These are phyloP conservation scores for Mortierella sp. DNA, from an alignment of 371 early-diverging fungal species.

Conservation along the genomic window DNA sequence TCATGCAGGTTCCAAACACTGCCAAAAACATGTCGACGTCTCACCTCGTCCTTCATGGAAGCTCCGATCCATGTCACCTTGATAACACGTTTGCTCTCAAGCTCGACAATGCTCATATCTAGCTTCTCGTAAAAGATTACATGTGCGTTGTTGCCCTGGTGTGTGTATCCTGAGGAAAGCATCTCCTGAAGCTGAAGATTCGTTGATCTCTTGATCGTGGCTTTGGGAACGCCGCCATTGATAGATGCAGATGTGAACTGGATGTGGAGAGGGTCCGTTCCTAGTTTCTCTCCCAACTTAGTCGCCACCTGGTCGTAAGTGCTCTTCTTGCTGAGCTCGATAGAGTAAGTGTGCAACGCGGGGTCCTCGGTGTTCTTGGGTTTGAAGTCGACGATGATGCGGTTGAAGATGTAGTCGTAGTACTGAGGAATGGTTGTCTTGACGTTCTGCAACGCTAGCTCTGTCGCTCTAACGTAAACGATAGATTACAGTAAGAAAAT, in stretches of 20 bases:
- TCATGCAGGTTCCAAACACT: neutral
- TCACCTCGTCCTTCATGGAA: conserved; percentile 63
- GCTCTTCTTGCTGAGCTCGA: conserved; percentile 76
- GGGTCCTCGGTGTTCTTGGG: conserved; percentile 64
- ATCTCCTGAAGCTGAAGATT: conserved; percentile 74
- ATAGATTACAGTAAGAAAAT: neutral
- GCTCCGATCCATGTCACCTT: conserved; percentile 72
- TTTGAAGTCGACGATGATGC: conserved; percentile 76
- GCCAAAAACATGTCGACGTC: conserved; percentile 1
- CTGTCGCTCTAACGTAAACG: conserved; percentile 24
- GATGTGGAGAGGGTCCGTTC: conserved; percentile 76
- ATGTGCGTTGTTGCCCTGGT: conserved; percentile 22
- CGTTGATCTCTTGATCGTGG: conserved; percentile 64
- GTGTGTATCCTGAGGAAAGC: conserved; percentile 58
- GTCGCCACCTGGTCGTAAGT: conserved; percentile 72
- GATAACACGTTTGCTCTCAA: conserved; percentile 82
- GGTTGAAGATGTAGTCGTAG: conserved; percentile 78
- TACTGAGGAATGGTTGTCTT: conserved; percentile 71
- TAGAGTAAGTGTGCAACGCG: conserved; percentile 33
- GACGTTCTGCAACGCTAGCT: conserved; percentile 25
- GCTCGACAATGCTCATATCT: conserved; percentile 83
- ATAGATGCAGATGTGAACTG: conserved; percentile 68
- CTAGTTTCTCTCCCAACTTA: conserved; percentile 70
- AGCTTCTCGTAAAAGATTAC: conserved; percentile 86
- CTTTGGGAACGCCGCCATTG: conserved; percentile 59